These are phyloP conservation scores for Calonectria henricotiae DNA, from an alignment of 2,329 filamentous ascomycete species.

Conservation along the genomic window DNA sequence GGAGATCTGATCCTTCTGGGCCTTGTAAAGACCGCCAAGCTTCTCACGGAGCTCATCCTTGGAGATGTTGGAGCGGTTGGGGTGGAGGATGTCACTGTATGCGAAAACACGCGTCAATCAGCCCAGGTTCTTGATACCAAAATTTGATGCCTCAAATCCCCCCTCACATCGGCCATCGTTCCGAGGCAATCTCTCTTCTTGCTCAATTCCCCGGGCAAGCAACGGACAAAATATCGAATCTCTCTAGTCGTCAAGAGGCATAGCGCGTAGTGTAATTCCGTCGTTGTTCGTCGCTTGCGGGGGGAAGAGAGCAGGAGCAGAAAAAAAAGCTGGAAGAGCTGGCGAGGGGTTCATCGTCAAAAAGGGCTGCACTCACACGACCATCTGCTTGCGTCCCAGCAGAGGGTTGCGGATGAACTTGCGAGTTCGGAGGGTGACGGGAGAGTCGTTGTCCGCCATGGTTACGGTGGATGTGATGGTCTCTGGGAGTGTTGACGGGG, in stretches of 20 bases:
- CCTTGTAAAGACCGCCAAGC: constrained; percentile 97
- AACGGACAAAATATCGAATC: constrained; percentile 3
- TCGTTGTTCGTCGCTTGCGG: constrained; percentile 31
- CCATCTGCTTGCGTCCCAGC: constrained; percentile 99
- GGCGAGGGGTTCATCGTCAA: constrained; percentile 38
- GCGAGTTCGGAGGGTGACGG: constrained; percentile 94
- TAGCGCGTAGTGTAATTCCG: neutral
- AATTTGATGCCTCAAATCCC: constrained; percentile 38
- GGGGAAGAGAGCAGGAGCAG: neutral
- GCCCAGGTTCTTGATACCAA: constrained; percentile 41
- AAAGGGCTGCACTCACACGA: constrained; percentile 83
- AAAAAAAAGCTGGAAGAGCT: constrained; percentile 34
- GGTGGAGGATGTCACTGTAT: constrained; percentile 97
- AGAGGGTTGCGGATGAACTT: constrained; percentile 99
- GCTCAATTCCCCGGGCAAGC: constrained; percentile 15
- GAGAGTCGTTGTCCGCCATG: constrained; percentile 88
- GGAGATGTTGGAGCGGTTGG: constrained; percentile 97
- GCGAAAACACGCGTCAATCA: constrained; percentile 44
- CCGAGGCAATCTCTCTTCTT: neutral
- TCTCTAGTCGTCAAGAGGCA: constrained; percentile 2
- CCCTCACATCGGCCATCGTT: constrained; percentile 28
- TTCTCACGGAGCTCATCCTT: constrained; percentile 98
- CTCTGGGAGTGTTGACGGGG: constrained; percentile 55
- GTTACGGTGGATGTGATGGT: constrained; percentile 70
- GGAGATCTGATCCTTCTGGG: constrained; percentile 96